Evolutionary conservation across 176 grass and related monocot genomes (phyloP).

Genomic region (Triticum turgidum): DNA sequence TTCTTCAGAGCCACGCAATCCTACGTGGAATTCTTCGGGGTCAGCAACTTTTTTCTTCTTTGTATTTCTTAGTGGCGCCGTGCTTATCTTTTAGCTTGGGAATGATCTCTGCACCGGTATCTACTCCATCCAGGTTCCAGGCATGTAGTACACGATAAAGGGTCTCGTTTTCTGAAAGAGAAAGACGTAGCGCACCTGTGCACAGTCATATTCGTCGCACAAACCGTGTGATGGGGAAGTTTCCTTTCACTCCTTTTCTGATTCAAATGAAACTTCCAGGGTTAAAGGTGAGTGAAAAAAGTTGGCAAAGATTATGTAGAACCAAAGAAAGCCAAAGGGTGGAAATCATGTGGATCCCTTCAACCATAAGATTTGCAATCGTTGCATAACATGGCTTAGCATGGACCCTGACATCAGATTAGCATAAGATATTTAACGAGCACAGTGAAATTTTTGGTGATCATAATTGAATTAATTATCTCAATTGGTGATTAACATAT

Average conservation of each 20-base stretch:
- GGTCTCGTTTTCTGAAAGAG: not conserved
- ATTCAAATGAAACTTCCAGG: constrained; percentile 17
- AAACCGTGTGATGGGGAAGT: constrained; percentile 26
- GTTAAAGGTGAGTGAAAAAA: constrained; percentile 22
- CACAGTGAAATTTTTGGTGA: too few relatives aligned
- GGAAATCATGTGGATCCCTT: not conserved
- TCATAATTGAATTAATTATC: not conserved
- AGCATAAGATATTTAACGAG: not conserved
- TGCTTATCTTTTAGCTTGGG: not conserved
- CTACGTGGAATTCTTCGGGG: constrained; percentile 7
- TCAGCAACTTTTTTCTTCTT: not conserved
- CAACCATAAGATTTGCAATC: not conserved
- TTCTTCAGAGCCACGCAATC: constrained; percentile 51
- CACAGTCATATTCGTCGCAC: constrained; percentile 19
- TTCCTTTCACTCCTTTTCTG: constrained; percentile 27
- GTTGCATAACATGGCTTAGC: not conserved
- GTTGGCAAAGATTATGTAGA: not conserved
- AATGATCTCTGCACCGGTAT: not conserved
- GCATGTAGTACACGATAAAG: constrained; percentile 4
- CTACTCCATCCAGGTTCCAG: not conserved
- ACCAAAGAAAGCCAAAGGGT: not conserved
- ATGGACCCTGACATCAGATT: not conserved
- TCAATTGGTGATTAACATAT: not conserved
- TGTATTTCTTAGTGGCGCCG: not conserved
- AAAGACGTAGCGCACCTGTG: not conserved